Percentiles rank a stretch among this genome's conserved stretches.
Conservation (phyloP, 1,284 basidiomycete species). For the Mixia osmundae region DNA sequence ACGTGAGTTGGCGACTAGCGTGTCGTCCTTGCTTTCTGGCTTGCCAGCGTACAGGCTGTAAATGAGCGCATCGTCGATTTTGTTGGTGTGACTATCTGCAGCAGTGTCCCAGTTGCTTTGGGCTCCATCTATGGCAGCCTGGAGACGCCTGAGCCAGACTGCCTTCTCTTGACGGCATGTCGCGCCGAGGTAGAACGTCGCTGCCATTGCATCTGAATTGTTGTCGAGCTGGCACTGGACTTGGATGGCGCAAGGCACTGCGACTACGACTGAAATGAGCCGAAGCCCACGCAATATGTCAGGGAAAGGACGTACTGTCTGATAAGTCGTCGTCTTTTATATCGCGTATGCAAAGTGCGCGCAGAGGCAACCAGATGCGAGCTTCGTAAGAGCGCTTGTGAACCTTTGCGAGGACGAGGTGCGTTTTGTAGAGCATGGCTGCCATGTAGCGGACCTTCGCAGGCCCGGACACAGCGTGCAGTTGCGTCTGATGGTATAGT, state of each 20-base stretch:
- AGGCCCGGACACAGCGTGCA: conserved; percentile 20
- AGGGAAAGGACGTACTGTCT: conserved; percentile 11
- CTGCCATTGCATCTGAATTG: too few species aligned
- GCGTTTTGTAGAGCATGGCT: conserved; percentile 65
- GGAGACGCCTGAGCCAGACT: too few species aligned
- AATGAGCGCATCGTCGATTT: conserved; percentile 1
- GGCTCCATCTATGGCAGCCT: too few species aligned
- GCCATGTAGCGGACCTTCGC: conserved; percentile 64
- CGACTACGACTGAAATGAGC: neutral
- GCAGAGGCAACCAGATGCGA: conserved; percentile 56
- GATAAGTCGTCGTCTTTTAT: conserved; percentile 14
- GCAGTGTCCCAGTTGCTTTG: too few species aligned
- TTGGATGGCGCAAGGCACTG: neutral
- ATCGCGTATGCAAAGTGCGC: conserved; percentile 17
- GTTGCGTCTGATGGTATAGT: conserved; percentile 52
- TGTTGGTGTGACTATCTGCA: neutral
- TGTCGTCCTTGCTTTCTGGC: neutral
- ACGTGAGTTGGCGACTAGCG: neutral
- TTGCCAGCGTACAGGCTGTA: conserved; percentile 1
- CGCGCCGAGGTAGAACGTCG: conserved; percentile 1
- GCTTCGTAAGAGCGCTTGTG: conserved; percentile 58
- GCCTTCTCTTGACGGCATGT: neutral
- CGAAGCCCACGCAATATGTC: neutral
- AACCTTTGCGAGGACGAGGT: conserved; percentile 64
- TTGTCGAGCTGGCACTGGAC: neutral